A percentile compares a stretch with the other conserved stretches of the same genome.
Conservation (phyloP, 371 early-diverging fungal species). For the Funneliformis caledonium region DNA sequence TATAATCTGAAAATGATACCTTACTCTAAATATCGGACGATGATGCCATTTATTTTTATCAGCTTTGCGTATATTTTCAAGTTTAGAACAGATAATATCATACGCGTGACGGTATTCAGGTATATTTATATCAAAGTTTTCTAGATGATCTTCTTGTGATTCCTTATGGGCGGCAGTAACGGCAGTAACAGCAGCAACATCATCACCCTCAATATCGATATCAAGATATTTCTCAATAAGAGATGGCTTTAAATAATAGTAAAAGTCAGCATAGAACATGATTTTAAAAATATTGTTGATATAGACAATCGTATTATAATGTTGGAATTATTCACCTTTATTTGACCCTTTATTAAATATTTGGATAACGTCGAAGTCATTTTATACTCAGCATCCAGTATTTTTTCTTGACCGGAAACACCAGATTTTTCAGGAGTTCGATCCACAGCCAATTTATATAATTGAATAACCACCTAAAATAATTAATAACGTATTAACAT, state of each 20-base stretch:
- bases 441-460: conserved; percentile 26
- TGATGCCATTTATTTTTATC: conserved; percentile 68
- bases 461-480: conserved; percentile 23
- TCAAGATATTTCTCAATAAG: conserved; percentile 26
- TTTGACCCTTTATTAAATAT: conserved; percentile 21
- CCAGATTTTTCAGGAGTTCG: conserved; percentile 37
- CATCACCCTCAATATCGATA: background rate
- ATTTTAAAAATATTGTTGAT: too few relatives aligned
- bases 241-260: too few relatives aligned
- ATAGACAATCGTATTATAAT: background rate
- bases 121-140: background rate
- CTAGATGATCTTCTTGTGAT: background rate
- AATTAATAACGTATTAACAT: background rate
- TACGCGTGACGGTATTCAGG: conserved; percentile 44
- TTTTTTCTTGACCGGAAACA: conserved; percentile 35
- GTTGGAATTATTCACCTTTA: conserved; percentile 26
- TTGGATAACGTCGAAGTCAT: conserved; percentile 32
- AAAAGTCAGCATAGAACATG: too few relatives aligned
- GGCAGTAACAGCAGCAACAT: background rate
- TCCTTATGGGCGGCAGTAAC: background rate
- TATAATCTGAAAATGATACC: background rate
- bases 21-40: conserved; percentile 62
- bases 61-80: conserved; percentile 48
- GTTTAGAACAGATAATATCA: conserved; percentile 48
- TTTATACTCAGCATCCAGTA: conserved; percentile 39